These are phyloP conservation scores for Pseudogymnoascus sp. DNA, from an alignment of 2,329 filamentous ascomycete genomes.

Conservation along the genomic window DNA sequence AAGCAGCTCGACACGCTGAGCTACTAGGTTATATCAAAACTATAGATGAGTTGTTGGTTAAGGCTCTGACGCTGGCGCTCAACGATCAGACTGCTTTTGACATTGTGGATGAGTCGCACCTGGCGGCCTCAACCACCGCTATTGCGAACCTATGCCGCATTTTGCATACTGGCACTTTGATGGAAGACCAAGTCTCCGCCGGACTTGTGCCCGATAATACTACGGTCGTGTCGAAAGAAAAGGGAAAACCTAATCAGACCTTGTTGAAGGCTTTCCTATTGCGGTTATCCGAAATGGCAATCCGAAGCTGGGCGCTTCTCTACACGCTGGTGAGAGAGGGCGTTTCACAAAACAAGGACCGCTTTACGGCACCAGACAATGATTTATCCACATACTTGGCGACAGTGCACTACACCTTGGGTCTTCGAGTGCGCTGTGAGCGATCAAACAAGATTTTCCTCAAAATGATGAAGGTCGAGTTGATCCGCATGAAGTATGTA, in stretches of 20 bases:
- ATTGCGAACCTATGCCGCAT: constrained; percentile 64
- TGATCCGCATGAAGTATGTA: constrained; percentile 65
- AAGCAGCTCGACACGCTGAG: constrained; percentile 57
- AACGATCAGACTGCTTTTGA: constrained; percentile 68
- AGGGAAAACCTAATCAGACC: constrained; percentile 22
- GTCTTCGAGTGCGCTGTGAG: constrained; percentile 77
- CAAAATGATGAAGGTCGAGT: constrained; percentile 78
- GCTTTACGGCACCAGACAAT: constrained; percentile 58
- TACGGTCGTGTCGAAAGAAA: constrained; percentile 34
- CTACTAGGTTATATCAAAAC: constrained; percentile 71
- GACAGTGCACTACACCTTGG: constrained; percentile 73
- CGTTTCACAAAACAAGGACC: constrained; percentile 54
- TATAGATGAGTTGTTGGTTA: constrained; percentile 66
- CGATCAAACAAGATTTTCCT: constrained; percentile 79
- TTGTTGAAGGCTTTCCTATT: constrained; percentile 50
- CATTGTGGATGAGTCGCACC: constrained; percentile 71
- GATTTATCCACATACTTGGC: constrained; percentile 73
- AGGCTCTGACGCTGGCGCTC: constrained; percentile 58
- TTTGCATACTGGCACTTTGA: constrained; percentile 69
- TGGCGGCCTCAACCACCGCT: constrained; percentile 63
- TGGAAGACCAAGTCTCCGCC: constrained; percentile 77
- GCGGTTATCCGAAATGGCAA: constrained; percentile 77
- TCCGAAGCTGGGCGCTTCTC: constrained; percentile 79
- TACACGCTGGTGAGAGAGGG: constrained; percentile 73
- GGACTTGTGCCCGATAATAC: constrained; percentile 57